These are phyloP conservation scores for Trichocomaceae sp. DNA, from an alignment of 2,329 filamentous ascomycete species.

Conservation along the genomic window DNA sequence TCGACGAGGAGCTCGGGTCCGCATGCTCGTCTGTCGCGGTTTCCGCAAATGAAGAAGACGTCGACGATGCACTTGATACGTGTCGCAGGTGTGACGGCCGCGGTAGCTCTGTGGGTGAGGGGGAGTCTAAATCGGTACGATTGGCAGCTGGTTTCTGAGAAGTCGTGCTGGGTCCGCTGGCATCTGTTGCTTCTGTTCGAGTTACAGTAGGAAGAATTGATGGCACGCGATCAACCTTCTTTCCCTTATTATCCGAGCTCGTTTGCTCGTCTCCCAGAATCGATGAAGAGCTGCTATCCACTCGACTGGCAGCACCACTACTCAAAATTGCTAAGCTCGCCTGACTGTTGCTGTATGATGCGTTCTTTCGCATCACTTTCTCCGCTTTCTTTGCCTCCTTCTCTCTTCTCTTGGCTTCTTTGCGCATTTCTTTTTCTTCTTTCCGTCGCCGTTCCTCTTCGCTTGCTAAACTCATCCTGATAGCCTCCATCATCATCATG, in stretches of 20 bases:
- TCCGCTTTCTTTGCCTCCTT: conserved; percentile 75
- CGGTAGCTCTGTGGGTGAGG: conserved; percentile 43
- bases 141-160: background rate
- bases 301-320: conserved; percentile 31
- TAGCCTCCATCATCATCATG: conserved; percentile 98
- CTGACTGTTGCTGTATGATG: conserved; percentile 48
- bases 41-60: conserved; percentile 68
- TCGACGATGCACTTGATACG: conserved; percentile 79
- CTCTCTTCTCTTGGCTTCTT: conserved; percentile 76
- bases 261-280: conserved; percentile 32
- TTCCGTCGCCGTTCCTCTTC: conserved; percentile 90
- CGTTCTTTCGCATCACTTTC: conserved; percentile 60
- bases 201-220: conserved; percentile 15
- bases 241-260: conserved; percentile 60
- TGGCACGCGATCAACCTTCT: conserved; percentile 56
- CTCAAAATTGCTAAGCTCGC: conserved; percentile 58
- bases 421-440: conserved; percentile 70
- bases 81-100: conserved; percentile 69
- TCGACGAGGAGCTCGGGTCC: conserved; percentile 46
- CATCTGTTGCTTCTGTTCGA: background rate
- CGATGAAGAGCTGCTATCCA: conserved; percentile 33
- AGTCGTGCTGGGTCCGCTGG: background rate
- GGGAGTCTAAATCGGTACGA: conserved; percentile 17
- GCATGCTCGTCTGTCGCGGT: conserved; percentile 41
- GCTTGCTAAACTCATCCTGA: conserved; percentile 78